These are phyloP conservation scores for Pyrenula massariospora DNA, from an alignment of 495 filamentous ascomycete genomes.

Conservation along the genomic window DNA sequence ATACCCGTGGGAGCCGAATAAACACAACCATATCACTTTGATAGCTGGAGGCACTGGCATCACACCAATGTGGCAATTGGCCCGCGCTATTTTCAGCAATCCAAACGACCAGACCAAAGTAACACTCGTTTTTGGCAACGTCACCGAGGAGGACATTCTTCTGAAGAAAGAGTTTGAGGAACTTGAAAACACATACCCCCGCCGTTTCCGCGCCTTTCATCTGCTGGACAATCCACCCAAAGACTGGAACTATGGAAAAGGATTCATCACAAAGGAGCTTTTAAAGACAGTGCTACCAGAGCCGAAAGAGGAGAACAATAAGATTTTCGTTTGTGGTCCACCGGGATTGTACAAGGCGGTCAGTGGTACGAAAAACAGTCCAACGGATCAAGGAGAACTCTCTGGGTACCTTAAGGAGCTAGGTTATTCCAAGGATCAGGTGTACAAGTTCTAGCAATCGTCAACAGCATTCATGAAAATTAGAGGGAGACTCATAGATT, in stretches of 20 bases:
- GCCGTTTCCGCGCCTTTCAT: slow-evolving; percentile 85
- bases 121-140: slow-evolving; percentile 83
- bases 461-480: background rate
- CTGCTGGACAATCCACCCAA: slow-evolving; percentile 77
- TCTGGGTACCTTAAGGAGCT: slow-evolving; percentile 74
- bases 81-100: slow-evolving; percentile 81
- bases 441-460: slow-evolving; percentile 98
- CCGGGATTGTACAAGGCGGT: slow-evolving; percentile 90
- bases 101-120: slow-evolving; percentile 94
- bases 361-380: slow-evolving; percentile 78
- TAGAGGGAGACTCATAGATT: background rate
- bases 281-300: slow-evolving; percentile 88
- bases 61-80: slow-evolving; percentile 86
- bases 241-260: slow-evolving; percentile 63
- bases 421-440: slow-evolving; percentile 85
- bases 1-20: slow-evolving; percentile 84
- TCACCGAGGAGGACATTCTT: slow-evolving; percentile 76
- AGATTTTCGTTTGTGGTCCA: slow-evolving; percentile 85
- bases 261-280: slow-evolving; percentile 75
- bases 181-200: slow-evolving; percentile 87
- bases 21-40: slow-evolving; percentile 86
- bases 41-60: slow-evolving; percentile 94
- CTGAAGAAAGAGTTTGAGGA: slow-evolving; percentile 70
- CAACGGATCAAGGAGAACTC: slow-evolving; percentile 86
- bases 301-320: slow-evolving; percentile 79